A percentile compares a stretch with the other conserved stretches of the same genome.
These are phyloP conservation scores for Paulownia fortunei DNA, from an alignment of 257 asterid genomes.

Conservation along the genomic window DNA sequence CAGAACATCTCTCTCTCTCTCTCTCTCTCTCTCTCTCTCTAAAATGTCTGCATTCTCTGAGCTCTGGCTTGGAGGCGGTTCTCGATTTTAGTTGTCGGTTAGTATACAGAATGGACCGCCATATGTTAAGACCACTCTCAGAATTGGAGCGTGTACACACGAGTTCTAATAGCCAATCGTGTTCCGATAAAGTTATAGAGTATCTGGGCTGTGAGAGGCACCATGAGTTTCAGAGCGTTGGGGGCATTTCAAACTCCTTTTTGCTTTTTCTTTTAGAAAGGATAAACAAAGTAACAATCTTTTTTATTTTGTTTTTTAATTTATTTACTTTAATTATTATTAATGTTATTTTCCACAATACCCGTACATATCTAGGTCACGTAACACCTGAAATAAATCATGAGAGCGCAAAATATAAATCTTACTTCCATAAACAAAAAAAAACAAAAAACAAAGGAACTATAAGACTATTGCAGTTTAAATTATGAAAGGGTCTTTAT, in stretches of 20 bases:
- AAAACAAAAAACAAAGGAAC: no score
- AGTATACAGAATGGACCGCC: constrained; percentile 44
- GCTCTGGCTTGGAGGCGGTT: constrained; percentile 36
- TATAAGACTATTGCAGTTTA: no score
- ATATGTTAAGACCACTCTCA: constrained; percentile 25
- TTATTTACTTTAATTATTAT: background rate
- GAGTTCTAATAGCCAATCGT: background rate
- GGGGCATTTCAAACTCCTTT: background rate
- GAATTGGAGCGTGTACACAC: constrained; percentile 37
- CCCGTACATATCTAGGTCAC: background rate
- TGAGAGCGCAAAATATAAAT: background rate
- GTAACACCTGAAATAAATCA: background rate
- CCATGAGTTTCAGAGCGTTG: constrained; percentile 16
- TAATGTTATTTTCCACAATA: background rate
- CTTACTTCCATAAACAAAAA: no score
- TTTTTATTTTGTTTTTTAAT: background rate
- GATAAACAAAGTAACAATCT: background rate
- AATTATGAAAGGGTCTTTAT: background rate
- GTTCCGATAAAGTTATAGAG: no score
- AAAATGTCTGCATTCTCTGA: constrained; percentile 22
- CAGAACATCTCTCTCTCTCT: background rate
- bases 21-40: constrained; percentile 20
- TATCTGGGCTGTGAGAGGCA: background rate
- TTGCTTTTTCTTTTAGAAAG: background rate
- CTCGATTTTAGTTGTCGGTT: constrained; percentile 33